Base-by-base conservation (phyloP, 2,329 filamentous ascomycete species). In the Aspergillus quadrilineatus region DNA sequence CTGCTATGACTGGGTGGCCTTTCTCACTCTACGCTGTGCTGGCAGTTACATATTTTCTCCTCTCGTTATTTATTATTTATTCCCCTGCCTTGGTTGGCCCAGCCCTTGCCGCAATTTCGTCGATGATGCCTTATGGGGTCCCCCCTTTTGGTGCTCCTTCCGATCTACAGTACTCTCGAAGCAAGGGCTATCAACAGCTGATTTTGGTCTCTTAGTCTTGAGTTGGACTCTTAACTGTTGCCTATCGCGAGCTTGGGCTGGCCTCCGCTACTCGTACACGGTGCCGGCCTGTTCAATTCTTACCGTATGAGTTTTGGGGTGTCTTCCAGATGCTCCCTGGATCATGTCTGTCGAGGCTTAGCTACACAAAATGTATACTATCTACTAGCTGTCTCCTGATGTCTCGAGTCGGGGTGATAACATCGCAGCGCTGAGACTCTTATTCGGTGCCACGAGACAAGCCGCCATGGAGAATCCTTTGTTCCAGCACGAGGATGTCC, bases 1-100 rank as follows among this genome's bases (percentile, higher is more conserved):
- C 37, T 42, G 52, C 44, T 53, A 54, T 54, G 52, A 54, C 22
- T 54, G 52, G 52, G 47, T 32, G 41, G 47, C 44, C 39, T 42
- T 29, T 39, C 10, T 41, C 44, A 34, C 42, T 30, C 47, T 29
- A 28, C 17, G 53, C 22, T 56, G 57, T 34, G 50, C 50, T 59
- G 54, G 50, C 47, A 57, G 26, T 34, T 43, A 22, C 51, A 14
- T 22, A 22, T 22, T 44, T 47, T 17, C 17, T 17, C 30, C 53
- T 37, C 44, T 41, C 28, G 22, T 42, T 46, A 28, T 50, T 50
- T 46, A 28, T 50, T 42, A 54, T 50, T 54, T 46, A 22, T 57
- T 37, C 12, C 50, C 49, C 41, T 53, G 42, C 26, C 50, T 57
- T 57, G 50, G 50, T 57, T 50, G 45, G 45, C 42, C 45, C 50